Evolutionary conservation across 2,329 filamentous ascomycete genomes (phyloP).

Genomic region (Verticillium klebahnii): DNA sequence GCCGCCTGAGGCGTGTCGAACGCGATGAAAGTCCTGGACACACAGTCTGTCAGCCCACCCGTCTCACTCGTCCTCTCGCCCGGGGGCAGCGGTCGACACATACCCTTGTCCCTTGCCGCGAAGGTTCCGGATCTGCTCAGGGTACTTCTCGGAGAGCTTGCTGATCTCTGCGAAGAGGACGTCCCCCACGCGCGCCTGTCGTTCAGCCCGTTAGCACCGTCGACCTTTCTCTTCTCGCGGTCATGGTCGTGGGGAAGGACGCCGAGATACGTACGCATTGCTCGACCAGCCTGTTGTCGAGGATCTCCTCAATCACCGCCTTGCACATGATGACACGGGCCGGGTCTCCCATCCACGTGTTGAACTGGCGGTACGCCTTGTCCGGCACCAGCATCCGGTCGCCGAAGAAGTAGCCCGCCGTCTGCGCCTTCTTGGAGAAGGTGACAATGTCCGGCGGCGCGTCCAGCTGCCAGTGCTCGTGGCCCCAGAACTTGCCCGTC

Average conservation of each 20-base stretch:
- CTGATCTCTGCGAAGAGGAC: slow-evolving; percentile 65
- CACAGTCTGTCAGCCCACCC: too few relatives aligned
- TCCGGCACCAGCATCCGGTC: slow-evolving; percentile 71
- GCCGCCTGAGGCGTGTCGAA: slow-evolving; percentile 71
- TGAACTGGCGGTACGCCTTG: slow-evolving; percentile 77
- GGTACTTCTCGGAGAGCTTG: slow-evolving; percentile 59
- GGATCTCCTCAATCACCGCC: slow-evolving; percentile 71
- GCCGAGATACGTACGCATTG: slow-evolving; percentile 35
- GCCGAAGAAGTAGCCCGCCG: slow-evolving; percentile 77
- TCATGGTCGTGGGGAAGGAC: neutral
- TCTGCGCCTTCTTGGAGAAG: slow-evolving; percentile 83
- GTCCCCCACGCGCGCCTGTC: slow-evolving; percentile 54
- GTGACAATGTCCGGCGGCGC: slow-evolving; percentile 81
- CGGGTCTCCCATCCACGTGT: slow-evolving; percentile 73
- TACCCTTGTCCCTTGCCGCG: slow-evolving; percentile 66
- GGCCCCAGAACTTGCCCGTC: slow-evolving; percentile 85
- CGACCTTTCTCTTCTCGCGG: neutral
- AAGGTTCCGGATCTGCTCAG: slow-evolving; percentile 66
- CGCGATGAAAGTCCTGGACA: slow-evolving; percentile 64
- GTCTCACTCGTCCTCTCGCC: neutral
- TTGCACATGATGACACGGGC: slow-evolving; percentile 73
- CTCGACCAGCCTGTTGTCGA: slow-evolving; percentile 62
- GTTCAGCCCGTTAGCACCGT: neutral
- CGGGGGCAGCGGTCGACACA: slow-evolving; percentile 1
- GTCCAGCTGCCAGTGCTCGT: slow-evolving; percentile 74